These are phyloP conservation scores for Panaeolus papilionaceus DNA, from an alignment of 768 basidiomycete genomes.

Conservation along the genomic window DNA sequence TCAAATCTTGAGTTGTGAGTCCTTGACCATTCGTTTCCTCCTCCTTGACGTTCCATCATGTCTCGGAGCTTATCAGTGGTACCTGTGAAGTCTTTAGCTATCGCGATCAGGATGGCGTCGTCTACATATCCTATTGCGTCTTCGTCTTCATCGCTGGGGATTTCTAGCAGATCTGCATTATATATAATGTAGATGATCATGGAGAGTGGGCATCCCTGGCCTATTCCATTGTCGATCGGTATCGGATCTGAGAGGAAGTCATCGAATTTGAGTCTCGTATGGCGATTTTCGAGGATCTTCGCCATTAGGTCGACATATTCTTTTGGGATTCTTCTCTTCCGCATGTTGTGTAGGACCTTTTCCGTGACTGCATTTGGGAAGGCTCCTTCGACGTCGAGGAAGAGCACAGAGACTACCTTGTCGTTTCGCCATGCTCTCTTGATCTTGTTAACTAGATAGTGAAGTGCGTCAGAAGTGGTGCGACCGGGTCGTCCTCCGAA, in stretches of 20 bases:
- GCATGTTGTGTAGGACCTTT: constrained; percentile 18
- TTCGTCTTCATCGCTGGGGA: neutral
- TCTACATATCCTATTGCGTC: constrained; percentile 34
- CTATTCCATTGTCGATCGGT: constrained; percentile 15
- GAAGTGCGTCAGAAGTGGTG: constrained; percentile 17
- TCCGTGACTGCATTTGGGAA: constrained; percentile 24
- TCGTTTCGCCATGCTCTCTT: constrained; percentile 19
- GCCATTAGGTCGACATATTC: constrained; percentile 11
- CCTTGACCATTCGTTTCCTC: neutral
- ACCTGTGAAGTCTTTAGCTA: constrained; percentile 26
- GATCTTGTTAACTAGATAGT: constrained; percentile 7
- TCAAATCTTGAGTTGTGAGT: constrained; percentile 2
- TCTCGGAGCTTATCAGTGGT: constrained; percentile 26
- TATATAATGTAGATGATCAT: constrained; percentile 21
- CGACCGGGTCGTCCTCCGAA: constrained; percentile 16
- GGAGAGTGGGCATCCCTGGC: constrained; percentile 23
- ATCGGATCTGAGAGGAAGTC: constrained; percentile 21
- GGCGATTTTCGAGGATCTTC: neutral
- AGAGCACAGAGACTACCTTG: constrained; percentile 19
- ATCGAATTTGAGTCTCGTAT: constrained; percentile 21
- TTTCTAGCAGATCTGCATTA: constrained; percentile 18
- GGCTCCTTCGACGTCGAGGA: constrained; percentile 23
- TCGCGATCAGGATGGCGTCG: constrained; percentile 32
- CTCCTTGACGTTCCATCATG: constrained; percentile 22
- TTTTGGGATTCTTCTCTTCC: constrained; percentile 5